Evolutionary conservation across 2,329 filamentous ascomycete genomes (phyloP), one percentile per base, ranked within the genome.

Genomic region (Cladosporium sp.): DNA sequence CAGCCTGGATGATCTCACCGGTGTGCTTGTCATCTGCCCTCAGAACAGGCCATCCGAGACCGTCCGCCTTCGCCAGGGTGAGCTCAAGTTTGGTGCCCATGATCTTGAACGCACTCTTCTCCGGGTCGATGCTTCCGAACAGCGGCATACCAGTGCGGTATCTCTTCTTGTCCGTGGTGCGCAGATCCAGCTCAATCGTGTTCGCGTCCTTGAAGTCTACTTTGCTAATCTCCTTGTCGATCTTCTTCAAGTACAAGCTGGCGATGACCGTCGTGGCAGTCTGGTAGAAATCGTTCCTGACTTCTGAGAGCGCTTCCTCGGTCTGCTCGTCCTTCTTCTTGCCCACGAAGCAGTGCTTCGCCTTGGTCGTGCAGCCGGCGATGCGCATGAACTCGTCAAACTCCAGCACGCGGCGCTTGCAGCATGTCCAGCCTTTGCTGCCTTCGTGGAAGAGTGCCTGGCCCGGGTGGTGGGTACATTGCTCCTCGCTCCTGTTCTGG

Each of bases 341-440:
- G 4, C 91, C 91, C 37, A 98, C 85, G 74, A 97, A 99, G 70
- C 97, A 79, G 82, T 99, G 95, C 67, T 86, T 84, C 52, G 84
- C 82, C 79, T 93, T 95, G 52, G 90, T 93, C 77, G 88, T 88
- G 80, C 95, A 99, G 1, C 95, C 95, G 72, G 91, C 88, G 67
- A 99, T 94, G 79, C 91, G 95, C 89, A 99, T 89, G 80, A 99
- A 99, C 79, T 98, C 90, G 77, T 99, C 93, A 78, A 99, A 99
- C 76, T 99, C 95, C 66, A 99, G 81, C 66, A 99, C 95, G 44
- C 93, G 86, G 73, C 92, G 85, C 86, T 98, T 98, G 82, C 95
- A 99, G 83, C 95, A 99, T 67, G 89, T 93, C 85, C 95, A 99
- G 1, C 95, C 95, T 82, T 99, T 99, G 81, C 92, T 96, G 40